These are phyloP conservation scores for Apiospora phragmitis DNA, from an alignment of 2,329 filamentous ascomycete genomes.

Conservation along the genomic window DNA sequence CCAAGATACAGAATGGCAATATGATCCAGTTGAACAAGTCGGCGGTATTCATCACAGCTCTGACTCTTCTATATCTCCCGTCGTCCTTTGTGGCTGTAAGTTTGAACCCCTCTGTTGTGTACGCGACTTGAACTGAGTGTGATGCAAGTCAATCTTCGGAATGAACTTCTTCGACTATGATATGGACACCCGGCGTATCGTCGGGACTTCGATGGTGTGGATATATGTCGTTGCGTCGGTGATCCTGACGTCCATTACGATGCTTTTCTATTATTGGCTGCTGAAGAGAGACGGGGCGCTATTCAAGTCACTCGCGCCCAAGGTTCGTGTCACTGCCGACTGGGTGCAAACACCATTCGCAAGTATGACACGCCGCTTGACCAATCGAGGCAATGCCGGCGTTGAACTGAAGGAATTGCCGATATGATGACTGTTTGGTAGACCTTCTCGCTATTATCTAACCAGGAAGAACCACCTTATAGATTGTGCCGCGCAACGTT, in stretches of 20 bases:
- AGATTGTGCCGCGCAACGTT: background rate
- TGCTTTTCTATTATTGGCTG: slow-evolving; percentile 31
- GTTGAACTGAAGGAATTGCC: background rate
- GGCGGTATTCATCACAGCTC: slow-evolving; percentile 32
- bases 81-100: slow-evolving; percentile 38
- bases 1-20: slow-evolving; percentile 31
- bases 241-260: slow-evolving; percentile 32
- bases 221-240: slow-evolving; percentile 35
- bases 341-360: slow-evolving; percentile 15
- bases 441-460: background rate
- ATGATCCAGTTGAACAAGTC: slow-evolving; percentile 34
- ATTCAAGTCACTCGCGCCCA: slow-evolving; percentile 24
- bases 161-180: slow-evolving; percentile 42
- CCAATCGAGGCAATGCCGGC: background rate
- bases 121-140: background rate
- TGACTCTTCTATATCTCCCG: slow-evolving; percentile 33
- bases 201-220: slow-evolving; percentile 38
- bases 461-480: background rate
- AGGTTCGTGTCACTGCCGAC: slow-evolving; percentile 18
- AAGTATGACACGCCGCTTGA: slow-evolving; percentile 3
- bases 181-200: slow-evolving; percentile 25
- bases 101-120: slow-evolving; percentile 6
- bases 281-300: slow-evolving; percentile 25
- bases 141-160: slow-evolving; percentile 35
- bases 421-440: background rate